Base-by-base conservation (phyloP, 169 alveolate genomes). In the Eimeria tenella region DNA sequence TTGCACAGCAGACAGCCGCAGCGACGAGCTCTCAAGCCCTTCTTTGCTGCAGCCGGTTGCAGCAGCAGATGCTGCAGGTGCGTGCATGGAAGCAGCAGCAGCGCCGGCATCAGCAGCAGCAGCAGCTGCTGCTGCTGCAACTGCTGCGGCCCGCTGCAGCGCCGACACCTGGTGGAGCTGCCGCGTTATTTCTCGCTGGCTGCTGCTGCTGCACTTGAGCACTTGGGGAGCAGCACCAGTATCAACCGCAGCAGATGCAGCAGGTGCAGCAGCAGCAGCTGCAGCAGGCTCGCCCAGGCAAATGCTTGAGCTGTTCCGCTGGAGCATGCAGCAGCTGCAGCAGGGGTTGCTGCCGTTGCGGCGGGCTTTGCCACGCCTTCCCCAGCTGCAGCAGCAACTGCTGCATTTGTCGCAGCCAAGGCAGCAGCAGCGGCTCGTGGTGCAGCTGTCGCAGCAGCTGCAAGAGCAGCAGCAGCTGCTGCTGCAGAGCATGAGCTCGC, bases 101-200 rank as follows among this genome's bases (percentile, higher is more conserved):
- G 86, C 86, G 2, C 63, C 86, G 7, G 86, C 86, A 42, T 58
- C 86, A 49, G 86, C 84, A 5, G 84, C 82, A n/a, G 55, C 86
- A 49, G 86, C 86, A 77, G 50, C 86, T 52, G 86, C 86, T 42
- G 84, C 82, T 25, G 55, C 86, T 50, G 86, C 86, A 77, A 77
- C 86, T 52, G 86, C 86, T 42, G 82, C 82, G 49, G 82, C 82
- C 8, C 86, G 86, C 63, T 77, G 86, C 86, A 53, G 50, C 19
- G 86, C 86, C 31, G 86, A 77, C 68, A 52, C 68, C 42, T 77
- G 86, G 86, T 77, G 86, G 86, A 77, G 86, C 65, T 49, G 68
- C 49, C 50, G 68, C 68, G 60, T 53, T 15, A 77, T 77, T 49
- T 77, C 86, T 4, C 86, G 86, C 4, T 77, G 86, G 86, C 6